A percentile compares a stretch with the other conserved stretches of the same genome.
These are phyloP conservation scores for Trichoderma asperellum DNA, from an alignment of 2,329 filamentous ascomycete genomes.

Conservation along the genomic window DNA sequence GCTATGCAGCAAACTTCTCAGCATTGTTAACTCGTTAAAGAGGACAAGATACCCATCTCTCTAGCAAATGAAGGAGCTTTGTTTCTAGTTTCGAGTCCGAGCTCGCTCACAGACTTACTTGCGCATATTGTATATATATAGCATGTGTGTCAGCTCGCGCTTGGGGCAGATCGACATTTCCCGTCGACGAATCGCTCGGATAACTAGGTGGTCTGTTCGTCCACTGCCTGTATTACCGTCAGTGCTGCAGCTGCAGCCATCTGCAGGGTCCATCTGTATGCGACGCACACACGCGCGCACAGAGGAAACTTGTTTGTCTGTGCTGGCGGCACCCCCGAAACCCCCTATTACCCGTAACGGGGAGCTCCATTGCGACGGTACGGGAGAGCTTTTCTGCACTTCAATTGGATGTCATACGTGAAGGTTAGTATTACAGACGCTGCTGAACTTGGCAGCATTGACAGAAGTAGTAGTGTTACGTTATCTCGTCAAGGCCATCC, in stretches of 20 bases:
- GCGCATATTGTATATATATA: background rate
- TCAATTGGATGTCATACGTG: background rate
- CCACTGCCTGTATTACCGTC: background rate
- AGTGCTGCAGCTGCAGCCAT: background rate
- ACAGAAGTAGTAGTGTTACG: background rate
- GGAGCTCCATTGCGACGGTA: background rate
- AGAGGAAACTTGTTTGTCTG: background rate
- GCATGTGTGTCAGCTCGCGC: background rate
- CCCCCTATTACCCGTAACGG: background rate
- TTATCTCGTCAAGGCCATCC: too few relatives aligned
- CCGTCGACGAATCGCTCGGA: constrained; percentile 7
- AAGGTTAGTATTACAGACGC: background rate
- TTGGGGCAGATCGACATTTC: background rate
- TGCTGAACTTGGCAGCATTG: background rate
- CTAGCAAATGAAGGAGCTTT: background rate
- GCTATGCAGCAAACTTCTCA: background rate
- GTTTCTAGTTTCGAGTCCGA: background rate
- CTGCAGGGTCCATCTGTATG: background rate
- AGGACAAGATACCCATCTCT: background rate
- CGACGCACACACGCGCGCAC: background rate
- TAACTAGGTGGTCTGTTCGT: constrained; percentile 11
- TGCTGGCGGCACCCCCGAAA: constrained; percentile 16
- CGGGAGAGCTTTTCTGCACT: background rate
- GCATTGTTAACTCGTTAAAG: background rate
- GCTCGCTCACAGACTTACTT: background rate